Evolutionary conservation across 176 grass and related monocot species (phyloP), one percentile per base, ranked within the genome.

Genomic region (Triticum urartu): DNA sequence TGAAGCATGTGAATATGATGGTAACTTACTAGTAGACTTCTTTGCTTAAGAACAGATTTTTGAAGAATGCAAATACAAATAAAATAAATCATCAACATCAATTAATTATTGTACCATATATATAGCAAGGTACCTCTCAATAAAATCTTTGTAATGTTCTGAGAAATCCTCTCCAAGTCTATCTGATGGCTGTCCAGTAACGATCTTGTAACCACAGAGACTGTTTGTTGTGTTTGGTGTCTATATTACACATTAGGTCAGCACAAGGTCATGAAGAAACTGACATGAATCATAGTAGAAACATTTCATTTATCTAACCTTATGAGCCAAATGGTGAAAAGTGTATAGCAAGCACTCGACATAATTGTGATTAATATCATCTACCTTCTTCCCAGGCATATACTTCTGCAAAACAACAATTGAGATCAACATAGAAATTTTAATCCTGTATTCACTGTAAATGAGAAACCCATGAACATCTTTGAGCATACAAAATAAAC

Each of bases 81-180:
- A 82, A 75, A 79, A 61, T 69, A 77, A 39, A 64, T 52, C 1
- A 43, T 79, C 48, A 21, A 78, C 21, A 86, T 15, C 28, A 62
- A 63, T 65, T 56, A 30, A 45, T 79, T 54, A 25, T 61, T 52
- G 60, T 20, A 13, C 36, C 9, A 54, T 40, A 87, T 2, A 77
- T 40, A 87, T 2, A 77, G 38, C 65, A 80, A 81, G 15, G 18
- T 88, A 99, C 97, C 97, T 99, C 68, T 91, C 92, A 9, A 83
- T 93, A 86, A 99, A 99, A 91, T 99, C 92, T 83, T 93, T 96
- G 85, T 94, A 87, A 32, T 94, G 83, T 77, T 96, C 94, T 25
- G 97, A 94, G 73, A 99, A 99, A 84, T 96, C 97, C 68, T 99
- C 97, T 80, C 97, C 97, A 76, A 99, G 92, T 84, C 97, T 94